Evolutionary conservation across 306 rosid genomes (phyloP).

Genomic region (Pterocarpus macrocarpus): DNA sequence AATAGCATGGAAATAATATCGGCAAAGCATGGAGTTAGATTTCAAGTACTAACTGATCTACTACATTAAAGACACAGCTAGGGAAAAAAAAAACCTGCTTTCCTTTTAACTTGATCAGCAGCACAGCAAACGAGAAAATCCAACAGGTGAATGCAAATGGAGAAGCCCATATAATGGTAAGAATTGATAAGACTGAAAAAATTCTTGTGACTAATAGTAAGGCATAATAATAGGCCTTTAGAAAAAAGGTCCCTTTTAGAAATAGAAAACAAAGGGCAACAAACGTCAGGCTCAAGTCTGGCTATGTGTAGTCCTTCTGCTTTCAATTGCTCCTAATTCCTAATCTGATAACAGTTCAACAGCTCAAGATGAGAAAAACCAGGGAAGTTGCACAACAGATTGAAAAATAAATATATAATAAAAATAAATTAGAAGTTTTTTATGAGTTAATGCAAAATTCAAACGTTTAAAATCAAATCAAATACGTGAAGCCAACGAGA

Average conservation of each 20-base stretch:
- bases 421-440: not conserved
- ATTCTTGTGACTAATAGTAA: not conserved
- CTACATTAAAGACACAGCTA: not conserved
- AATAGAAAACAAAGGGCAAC: slow-evolving; percentile 14
- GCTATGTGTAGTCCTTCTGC: not conserved
- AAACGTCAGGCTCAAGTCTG: slow-evolving; percentile 18
- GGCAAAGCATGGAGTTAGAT: not conserved
- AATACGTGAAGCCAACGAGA: slow-evolving; percentile 28
- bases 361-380: slow-evolving; percentile 44
- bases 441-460: slow-evolving; percentile 4
- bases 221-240: not conserved
- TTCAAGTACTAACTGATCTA: not conserved
- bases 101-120: not conserved
- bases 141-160: not conserved
- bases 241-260: not conserved
- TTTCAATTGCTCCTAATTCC: slow-evolving; percentile 22
- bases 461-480: slow-evolving; percentile 40
- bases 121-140: slow-evolving; percentile 26
- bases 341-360: slow-evolving; percentile 37
- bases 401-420: not conserved
- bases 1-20: slow-evolving; percentile 14
- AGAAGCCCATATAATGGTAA: slow-evolving; percentile 8
- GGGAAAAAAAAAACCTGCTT: slow-evolving; percentile 21
- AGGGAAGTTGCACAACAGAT: slow-evolving; percentile 10
- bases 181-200: not conserved